A percentile compares a stretch with the other conserved stretches of the same genome.
Conservation (phyloP, 257 asterid genomes). For the Ballota nigra region DNA sequence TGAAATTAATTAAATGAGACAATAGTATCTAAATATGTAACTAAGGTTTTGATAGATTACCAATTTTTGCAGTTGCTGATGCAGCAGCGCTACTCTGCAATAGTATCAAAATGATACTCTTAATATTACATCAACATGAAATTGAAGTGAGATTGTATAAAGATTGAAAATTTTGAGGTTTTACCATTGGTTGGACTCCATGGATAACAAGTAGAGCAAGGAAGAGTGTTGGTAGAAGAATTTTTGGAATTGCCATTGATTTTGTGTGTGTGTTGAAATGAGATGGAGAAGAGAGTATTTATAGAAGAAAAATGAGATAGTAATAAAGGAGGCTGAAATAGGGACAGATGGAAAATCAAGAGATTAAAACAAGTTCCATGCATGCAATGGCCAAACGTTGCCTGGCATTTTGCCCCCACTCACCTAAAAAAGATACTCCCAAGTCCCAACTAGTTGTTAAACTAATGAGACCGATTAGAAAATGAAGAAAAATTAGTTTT, state of each 20-base stretch:
- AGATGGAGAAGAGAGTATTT: slow-evolving; percentile 7
- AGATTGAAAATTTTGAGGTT: background rate
- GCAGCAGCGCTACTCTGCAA: slow-evolving; percentile 44
- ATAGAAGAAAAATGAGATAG: too few relatives aligned
- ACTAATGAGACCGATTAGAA: background rate
- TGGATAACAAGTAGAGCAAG: slow-evolving; percentile 42
- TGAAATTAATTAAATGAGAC: background rate
- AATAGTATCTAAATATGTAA: background rate
- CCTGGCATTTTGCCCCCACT: slow-evolving; percentile 40
- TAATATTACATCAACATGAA: background rate
- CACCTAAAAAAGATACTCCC: slow-evolving; percentile 26
- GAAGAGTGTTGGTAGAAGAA: slow-evolving; percentile 34
- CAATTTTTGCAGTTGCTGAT: slow-evolving; percentile 29
- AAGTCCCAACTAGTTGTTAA: background rate
- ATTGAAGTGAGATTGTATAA: background rate
- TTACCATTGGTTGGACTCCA: slow-evolving; percentile 53
- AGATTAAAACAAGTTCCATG: slow-evolving; percentile 31
- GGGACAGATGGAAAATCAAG: slow-evolving; percentile 23
- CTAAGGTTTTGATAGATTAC: slow-evolving; percentile 26
- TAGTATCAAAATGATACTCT: background rate
- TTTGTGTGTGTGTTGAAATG: background rate
- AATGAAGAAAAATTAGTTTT: background rate
- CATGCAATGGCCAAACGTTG: slow-evolving; percentile 38
- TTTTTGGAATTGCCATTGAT: slow-evolving; percentile 51
- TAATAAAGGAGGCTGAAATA: slow-evolving; percentile 17